phyloP scores from a whole-genome alignment of 75 land plant species.

The Cryptomeria japonica region DNA sequence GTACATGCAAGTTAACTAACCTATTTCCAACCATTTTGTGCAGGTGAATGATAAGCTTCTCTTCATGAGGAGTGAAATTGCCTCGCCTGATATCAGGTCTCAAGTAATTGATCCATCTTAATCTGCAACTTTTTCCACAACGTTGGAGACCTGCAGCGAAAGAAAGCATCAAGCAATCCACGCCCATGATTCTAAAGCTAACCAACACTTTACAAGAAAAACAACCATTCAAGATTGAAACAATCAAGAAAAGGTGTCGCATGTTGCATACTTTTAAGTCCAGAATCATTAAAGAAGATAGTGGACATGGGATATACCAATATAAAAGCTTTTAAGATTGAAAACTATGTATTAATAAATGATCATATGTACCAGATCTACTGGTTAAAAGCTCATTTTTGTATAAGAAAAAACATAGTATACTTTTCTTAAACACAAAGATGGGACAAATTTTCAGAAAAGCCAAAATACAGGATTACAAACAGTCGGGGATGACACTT shows the following conservation, averaged over 20 bases:
- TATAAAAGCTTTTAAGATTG: too few relatives aligned
- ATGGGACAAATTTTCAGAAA: too few relatives aligned
- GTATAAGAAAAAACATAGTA: too few relatives aligned
- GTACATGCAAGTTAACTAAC: slow-evolving; percentile 2
- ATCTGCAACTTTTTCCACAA: slow-evolving; percentile 38
- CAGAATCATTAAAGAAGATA: too few relatives aligned
- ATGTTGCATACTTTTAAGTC: too few relatives aligned
- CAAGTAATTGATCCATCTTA: slow-evolving; percentile 31
- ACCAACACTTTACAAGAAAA: neutral
- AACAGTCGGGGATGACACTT: too few relatives aligned
- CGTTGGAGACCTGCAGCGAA: slow-evolving; percentile 23
- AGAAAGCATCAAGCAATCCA: neutral
- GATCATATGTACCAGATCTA: too few relatives aligned
- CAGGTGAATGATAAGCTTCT: slow-evolving; percentile 27
- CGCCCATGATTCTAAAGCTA: neutral
- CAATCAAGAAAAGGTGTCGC: neutral
- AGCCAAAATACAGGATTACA: too few relatives aligned
- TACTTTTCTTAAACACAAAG: too few relatives aligned
- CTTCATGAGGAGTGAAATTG: slow-evolving; percentile 25
- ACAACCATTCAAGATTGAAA: neutral
- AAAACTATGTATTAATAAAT: too few relatives aligned
- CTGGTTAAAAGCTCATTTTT: too few relatives aligned
- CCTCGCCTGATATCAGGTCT: slow-evolving; percentile 33
- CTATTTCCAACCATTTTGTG: slow-evolving; percentile 26
- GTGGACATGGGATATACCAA: too few relatives aligned